Evolutionary conservation across 805 yeast genomes (phyloP), one percentile per base, ranked within the genome.

Genomic region (Maudiozyma pseudohumilis): DNA sequence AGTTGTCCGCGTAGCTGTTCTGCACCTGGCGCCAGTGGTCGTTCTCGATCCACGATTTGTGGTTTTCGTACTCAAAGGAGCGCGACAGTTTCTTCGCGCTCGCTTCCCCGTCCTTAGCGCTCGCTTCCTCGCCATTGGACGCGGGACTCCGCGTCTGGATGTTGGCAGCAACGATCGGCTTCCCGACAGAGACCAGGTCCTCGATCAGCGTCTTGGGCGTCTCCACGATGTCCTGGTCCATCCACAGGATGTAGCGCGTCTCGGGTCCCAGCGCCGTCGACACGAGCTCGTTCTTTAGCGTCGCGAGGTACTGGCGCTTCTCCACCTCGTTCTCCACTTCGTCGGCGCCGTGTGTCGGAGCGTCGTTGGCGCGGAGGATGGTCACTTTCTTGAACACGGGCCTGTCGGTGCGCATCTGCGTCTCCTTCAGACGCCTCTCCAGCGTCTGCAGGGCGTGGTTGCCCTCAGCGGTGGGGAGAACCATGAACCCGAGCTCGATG

Each of bases 241-340:
- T 65, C 96, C 97, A 88, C 35, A 88, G 65, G n/a, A 87, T 80
- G 96, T 96, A 88, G 24, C 88, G 74, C 1, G 89, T 83, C 46
- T 80, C 72, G 11, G 95, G 89, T 6, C 83, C 79, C 32, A 88
- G 64, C 2, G 95, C 75, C 9, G 95, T 79, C 61, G 85, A 82
- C 29, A 88, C 67, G 39, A 89, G 65, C 21, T 95, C 83, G 65
- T 88, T 89, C 54, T 96, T 70, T 6, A 95, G 94, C 46, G 82
- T 64, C 2, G 95, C 89, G 95, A 87, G 95, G 72, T 56, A 95
- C 72, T 51, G 80, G 77, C 59, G 85, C 84, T 60, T 88, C 21
- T 60, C 63, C 44, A 79, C 62, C 6, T 92, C 94, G 55, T 87
- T 96, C 51, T 95, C 70, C 46, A 82, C 88, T 59, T 80, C 79